phyloP scores from a whole-genome alignment of 2,329 filamentous ascomycete genomes.

The Nannizzia gypsea region DNA sequence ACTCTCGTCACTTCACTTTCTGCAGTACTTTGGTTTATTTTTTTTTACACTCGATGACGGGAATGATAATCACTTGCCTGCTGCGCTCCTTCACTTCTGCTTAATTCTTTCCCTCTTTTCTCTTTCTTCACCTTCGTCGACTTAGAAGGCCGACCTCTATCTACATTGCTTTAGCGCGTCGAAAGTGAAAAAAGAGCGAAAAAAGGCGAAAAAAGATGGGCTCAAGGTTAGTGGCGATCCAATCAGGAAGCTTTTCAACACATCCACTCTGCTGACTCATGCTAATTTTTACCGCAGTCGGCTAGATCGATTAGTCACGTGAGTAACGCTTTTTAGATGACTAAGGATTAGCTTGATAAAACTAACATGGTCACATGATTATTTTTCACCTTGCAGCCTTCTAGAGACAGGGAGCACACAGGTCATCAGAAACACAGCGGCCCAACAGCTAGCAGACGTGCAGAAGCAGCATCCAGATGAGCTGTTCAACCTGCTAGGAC shows the following conservation, averaged over 20 bases:
- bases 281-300: slow-evolving; percentile 32
- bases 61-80: not conserved
- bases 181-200: not conserved
- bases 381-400: slow-evolving; percentile 45
- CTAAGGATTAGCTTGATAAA: not conserved
- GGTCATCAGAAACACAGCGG: slow-evolving; percentile 91
- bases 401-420: slow-evolving; percentile 95
- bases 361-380: not conserved
- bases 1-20: not conserved
- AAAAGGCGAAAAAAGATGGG: slow-evolving; percentile 8
- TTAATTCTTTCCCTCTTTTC: not conserved
- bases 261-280: slow-evolving; percentile 2
- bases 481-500: slow-evolving; percentile 83
- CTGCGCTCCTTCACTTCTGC: not conserved
- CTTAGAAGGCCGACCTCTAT: not conserved
- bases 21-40: not conserved
- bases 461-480: slow-evolving; percentile 98
- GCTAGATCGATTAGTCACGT: slow-evolving; percentile 79
- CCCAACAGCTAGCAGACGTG: slow-evolving; percentile 91
- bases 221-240: slow-evolving; percentile 8
- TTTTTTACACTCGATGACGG: not conserved
- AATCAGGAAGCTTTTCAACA: not conserved
- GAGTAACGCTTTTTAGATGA: slow-evolving; percentile 35
- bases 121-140: not conserved
- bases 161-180: not conserved